phyloP scores from a whole-genome alignment of 257 asterid genomes.

The Osmanthus fragrans region DNA sequence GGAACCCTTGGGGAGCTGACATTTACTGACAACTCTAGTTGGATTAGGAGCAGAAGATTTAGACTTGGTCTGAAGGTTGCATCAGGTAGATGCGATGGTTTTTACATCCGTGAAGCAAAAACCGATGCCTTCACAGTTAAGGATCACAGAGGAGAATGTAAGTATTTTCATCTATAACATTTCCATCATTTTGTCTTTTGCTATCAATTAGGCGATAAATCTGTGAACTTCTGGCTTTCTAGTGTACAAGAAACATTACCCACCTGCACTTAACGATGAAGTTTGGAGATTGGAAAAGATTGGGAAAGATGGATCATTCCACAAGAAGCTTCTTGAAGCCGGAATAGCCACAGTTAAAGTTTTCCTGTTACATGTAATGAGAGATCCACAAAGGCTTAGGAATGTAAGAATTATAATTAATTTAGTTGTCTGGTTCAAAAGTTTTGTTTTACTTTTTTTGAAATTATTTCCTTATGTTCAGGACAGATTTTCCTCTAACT shows the following conservation, averaged over 20 bases:
- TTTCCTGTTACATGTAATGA: constrained; percentile 68
- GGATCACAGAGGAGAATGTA: constrained; percentile 99
- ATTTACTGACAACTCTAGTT: constrained; percentile 96
- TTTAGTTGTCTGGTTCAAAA: background rate
- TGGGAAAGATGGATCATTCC: constrained; percentile 96
- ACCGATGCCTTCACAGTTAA: constrained; percentile 93
- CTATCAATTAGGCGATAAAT: constrained; percentile 5
- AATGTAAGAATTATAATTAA: constrained; percentile 48
- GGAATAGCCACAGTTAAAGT: constrained; percentile 84
- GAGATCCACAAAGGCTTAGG: constrained; percentile 82
- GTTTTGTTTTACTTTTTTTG: constrained; percentile 8
- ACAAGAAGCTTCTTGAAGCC: constrained; percentile 81
- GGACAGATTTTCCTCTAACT: constrained; percentile 6
- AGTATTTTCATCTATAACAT: constrained; percentile 27
- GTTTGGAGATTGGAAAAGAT: constrained; percentile 99
- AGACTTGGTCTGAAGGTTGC: constrained; percentile 83
- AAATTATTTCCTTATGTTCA: too few species aligned
- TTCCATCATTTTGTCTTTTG: background rate
- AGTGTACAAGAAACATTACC: constrained; percentile 98
- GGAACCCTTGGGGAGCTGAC: constrained; percentile 86
- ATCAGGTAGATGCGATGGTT: constrained; percentile 58
- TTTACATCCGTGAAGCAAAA: constrained; percentile 85
- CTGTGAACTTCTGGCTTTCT: constrained; percentile 30
- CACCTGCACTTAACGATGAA: constrained; percentile 86
- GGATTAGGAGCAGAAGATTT: constrained; percentile 96